Percentiles rank a stretch among this genome's conserved stretches.
Conservation (phyloP, 1,139 yeast species). For the Taphrina deformans region DNA sequence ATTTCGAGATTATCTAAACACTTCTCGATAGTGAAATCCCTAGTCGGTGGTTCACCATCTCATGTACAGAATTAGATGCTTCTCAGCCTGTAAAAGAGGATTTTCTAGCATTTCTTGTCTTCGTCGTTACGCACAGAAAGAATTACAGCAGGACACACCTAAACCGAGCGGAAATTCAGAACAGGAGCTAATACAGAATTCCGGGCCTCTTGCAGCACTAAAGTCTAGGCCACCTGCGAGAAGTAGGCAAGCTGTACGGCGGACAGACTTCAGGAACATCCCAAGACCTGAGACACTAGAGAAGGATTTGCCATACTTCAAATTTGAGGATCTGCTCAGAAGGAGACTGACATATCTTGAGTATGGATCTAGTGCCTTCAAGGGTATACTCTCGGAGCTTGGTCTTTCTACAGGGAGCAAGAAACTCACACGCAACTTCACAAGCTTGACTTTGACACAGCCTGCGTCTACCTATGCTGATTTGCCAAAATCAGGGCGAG, state of each 20-base stretch:
- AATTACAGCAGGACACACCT: neutral
- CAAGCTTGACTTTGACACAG: neutral
- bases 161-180: neutral
- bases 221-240: neutral
- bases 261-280: neutral
- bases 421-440: neutral
- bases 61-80: neutral
- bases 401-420: neutral
- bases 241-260: neutral
- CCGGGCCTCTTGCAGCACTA: neutral
- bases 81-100: neutral
- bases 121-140: neutral
- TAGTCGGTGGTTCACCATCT: too few relatives aligned
- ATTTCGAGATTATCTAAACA: too few relatives aligned
- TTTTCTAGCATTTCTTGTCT: neutral
- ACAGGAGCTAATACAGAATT: neutral
- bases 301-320: slow-evolving; percentile 22
- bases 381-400: neutral
- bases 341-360: slow-evolving; percentile 1
- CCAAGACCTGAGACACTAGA: neutral
- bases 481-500: neutral
- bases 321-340: slow-evolving; percentile 12
- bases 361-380: slow-evolving; percentile 2
- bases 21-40: too few relatives aligned
- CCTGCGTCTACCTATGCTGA: slow-evolving; percentile 17